Evolutionary conservation across 805 yeast species (phyloP), one percentile per base, ranked within the genome.

Genomic region (Cyberlindnera veronae): DNA sequence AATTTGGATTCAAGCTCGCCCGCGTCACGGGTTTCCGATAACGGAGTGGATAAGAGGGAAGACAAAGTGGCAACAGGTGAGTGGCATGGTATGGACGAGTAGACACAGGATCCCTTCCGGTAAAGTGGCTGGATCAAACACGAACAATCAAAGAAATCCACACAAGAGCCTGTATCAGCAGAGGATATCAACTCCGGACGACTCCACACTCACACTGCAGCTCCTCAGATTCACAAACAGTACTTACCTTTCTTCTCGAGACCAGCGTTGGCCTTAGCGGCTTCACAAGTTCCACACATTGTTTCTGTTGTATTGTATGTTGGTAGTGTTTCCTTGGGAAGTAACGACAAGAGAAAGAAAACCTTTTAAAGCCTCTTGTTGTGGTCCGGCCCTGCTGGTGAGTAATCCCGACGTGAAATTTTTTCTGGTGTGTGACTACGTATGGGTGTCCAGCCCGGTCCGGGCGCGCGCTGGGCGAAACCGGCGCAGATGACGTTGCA

Each of bases 261-360:
- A 27, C 47, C 46, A 32, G 53, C 53, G 40, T 44, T 47, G 41
- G 50, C 51, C 46, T 53, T 51, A 23, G 57, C 56, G 15, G 41
- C 51, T 47, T 54, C 57, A 41, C 57, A 51, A 28, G 59, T 22
- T 32, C 45, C 46, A 35, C 59, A 54, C 59, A 54, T 54, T 18
- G 50, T 28, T 9, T 8, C 15, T 19, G 27, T 24, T 21, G 20
- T 32, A 27, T 16, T 5, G 11, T 22, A 7, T 20, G 18, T 19
- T 10, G 20, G 22, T 8, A 12, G 6, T 14, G 14, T 23, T 19
- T 10, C 36, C 14, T 22, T 24, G 6, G 36, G 29, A 17, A 23
- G 21, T 5, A 21, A 11, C 16, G 32, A 30, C 9, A 4, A 15
- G 18, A 8, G 26, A 19, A 18, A 19, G 26, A 23, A 24, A 24